Percentiles rank a stretch among this genome's conserved stretches.
These are phyloP conservation scores for Xylariaceae sp. DNA, from an alignment of 2,329 filamentous ascomycete genomes.

Conservation along the genomic window DNA sequence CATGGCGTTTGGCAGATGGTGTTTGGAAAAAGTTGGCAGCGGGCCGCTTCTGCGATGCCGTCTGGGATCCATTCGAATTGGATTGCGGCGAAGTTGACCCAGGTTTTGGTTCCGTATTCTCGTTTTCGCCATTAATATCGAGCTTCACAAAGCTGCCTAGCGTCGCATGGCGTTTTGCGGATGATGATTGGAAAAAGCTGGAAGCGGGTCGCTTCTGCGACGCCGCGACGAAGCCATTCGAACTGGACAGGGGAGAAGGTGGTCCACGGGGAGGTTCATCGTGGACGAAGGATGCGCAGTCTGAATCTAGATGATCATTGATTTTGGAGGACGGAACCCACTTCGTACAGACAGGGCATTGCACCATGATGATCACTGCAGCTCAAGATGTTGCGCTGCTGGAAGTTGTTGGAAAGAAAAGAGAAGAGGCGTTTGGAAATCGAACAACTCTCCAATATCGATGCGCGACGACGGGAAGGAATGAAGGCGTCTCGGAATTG, in stretches of 20 bases:
- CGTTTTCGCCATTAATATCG: conserved; percentile 31
- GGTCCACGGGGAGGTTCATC: conserved; percentile 35
- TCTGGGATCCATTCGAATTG: conserved; percentile 31
- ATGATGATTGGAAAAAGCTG: conserved; percentile 58
- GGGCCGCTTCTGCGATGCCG: conserved; percentile 48
- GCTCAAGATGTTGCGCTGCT: not conserved
- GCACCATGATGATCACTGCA: conserved; percentile 44
- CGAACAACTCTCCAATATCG: not conserved
- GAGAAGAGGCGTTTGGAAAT: not conserved
- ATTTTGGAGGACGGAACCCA: conserved; percentile 68
- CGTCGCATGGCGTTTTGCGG: conserved; percentile 48
- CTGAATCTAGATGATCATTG: conserved; percentile 86
- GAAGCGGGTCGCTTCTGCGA: conserved; percentile 52
- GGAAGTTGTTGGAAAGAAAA: not conserved
- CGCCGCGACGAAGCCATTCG: conserved; percentile 33
- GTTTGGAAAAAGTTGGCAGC: conserved; percentile 59
- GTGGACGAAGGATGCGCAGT: conserved; percentile 64
- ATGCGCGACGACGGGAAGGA: not conserved
- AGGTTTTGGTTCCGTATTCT: conserved; percentile 30
- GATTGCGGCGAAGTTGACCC: conserved; percentile 29
- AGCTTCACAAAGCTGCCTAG: conserved; percentile 32
- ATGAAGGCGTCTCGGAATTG: not conserved
- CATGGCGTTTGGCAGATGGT: conserved; percentile 52
- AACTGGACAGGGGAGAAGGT: conserved; percentile 30
- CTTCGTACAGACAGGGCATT: conserved; percentile 77